Evolutionary conservation across 2,329 filamentous ascomycete species (phyloP), one percentile per base, ranked within the genome.

Genomic region (Phialophora tarda): DNA sequence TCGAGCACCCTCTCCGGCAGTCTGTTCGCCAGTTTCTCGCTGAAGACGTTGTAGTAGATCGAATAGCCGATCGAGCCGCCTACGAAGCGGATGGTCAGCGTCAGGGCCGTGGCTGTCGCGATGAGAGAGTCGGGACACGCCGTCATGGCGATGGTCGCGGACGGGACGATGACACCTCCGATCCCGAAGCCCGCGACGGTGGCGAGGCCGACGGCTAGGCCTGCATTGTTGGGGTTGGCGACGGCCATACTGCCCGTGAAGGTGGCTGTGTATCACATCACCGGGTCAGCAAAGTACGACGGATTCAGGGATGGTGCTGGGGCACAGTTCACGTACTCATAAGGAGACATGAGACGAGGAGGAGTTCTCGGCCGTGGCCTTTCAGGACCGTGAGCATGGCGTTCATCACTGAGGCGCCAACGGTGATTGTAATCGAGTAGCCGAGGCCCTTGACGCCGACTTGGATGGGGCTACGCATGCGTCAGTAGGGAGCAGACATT

Each of bases 101-200:
- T 90, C 24, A 91, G 79, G 7, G 89, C 87, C 1, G 88, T 85
- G 48, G 90, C 83, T 2, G 88, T 91, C 7, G 87, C 89, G 67
- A 91, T 90, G 4, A 91, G 80, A 58, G 90, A 79, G 76, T 89
- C 86, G 0, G 88, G 88, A 67, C 87, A 89, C 68, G 90, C 86
- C 70, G 91, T 89, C 12, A 87, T 88, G 4, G 86, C 86, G 65
- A 91, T 88, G 68, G 90, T 88, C 0, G 86, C 87, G 0, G 86
- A 84, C 0, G 88, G 88, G 3, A 91, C 85, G 17, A 90, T 84
- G 55, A 91, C 88, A 0, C 86, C 88, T 6, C 88, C 89, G 2
- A 90, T 86, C 5, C 88, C 88, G 2, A 90, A 76, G 3, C 86
- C 85, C 1, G 88, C 86, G 4, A 90, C 73, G 11, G 85, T 78